Percentiles rank a stretch among this genome's conserved stretches.
phyloP scores from a whole-genome alignment of 108 stramenopile genomes.

The Cyclotella sp. region DNA sequence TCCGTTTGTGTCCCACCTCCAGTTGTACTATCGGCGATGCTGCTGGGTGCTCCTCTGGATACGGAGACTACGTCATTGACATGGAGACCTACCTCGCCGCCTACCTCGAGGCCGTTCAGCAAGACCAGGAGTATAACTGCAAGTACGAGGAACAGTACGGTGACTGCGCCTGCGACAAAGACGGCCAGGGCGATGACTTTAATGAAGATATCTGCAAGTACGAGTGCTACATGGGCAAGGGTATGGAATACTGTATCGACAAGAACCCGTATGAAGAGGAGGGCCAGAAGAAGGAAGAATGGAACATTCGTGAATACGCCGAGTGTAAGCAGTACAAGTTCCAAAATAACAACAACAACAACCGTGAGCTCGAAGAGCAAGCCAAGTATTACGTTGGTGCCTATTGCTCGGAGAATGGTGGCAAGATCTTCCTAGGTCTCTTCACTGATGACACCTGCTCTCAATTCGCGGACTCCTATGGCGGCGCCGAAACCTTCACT shows the following conservation, averaged over 20 bases:
- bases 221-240: constrained; percentile 68
- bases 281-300: constrained; percentile 38
- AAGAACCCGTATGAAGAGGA: constrained; percentile 72
- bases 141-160: constrained; percentile 56
- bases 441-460: constrained; percentile 85
- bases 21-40: constrained; percentile 61
- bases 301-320: constrained; percentile 52
- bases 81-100: constrained; percentile 79
- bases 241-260: constrained; percentile 68
- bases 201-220: constrained; percentile 67
- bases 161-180: constrained; percentile 58
- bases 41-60: constrained; percentile 65
- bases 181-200: constrained; percentile 55
- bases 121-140: constrained; percentile 65
- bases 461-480: constrained; percentile 57
- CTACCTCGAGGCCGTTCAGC: constrained; percentile 60
- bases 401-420: constrained; percentile 84
- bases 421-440: constrained; percentile 72
- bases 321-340: constrained; percentile 44
- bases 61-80: constrained; percentile 87
- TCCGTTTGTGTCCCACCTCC: constrained; percentile 80
- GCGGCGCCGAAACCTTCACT: constrained; percentile 53
- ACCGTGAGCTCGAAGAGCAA: constrained; percentile 47
- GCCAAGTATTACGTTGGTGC: constrained; percentile 73
- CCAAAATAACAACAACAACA: constrained; percentile 48